Percentiles rank a stretch among this genome's conserved stretches.
phyloP scores from a whole-genome alignment of 139 green algal genomes.

The Chlamydomonas applanata region DNA sequence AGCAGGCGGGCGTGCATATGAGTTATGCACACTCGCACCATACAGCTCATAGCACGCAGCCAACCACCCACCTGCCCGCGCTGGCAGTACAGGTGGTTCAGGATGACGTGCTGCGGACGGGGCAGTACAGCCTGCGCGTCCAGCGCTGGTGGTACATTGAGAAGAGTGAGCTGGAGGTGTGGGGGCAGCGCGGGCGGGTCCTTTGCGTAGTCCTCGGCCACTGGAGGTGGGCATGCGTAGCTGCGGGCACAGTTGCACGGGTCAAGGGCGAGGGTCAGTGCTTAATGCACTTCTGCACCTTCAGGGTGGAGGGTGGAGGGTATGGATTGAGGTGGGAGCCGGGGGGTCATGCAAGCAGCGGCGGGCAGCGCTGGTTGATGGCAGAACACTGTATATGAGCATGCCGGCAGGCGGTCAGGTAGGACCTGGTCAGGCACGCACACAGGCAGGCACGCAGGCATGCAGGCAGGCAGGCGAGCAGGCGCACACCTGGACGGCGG shows the following conservation, averaged over 20 bases:
- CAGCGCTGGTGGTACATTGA: conserved; percentile 88
- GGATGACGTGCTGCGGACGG: conserved; percentile 95
- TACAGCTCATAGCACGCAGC: too few species aligned
- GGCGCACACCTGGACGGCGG: conserved; percentile 55
- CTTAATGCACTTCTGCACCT: too few species aligned
- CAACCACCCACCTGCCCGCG: conserved; percentile 38
- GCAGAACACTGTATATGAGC: not conserved
- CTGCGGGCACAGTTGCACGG: conserved; percentile 40
- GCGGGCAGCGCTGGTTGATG: too few species aligned
- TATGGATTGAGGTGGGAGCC: too few species aligned
- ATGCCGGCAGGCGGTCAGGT: not conserved
- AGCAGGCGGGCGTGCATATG: too few species aligned
- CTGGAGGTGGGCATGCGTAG: conserved; percentile 74
- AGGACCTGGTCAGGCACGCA: too few species aligned
- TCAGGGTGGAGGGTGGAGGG: too few species aligned
- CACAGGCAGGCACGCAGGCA: not conserved
- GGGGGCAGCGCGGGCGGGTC: conserved; percentile 90
- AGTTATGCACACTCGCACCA: too few species aligned
- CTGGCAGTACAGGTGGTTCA: conserved; percentile 96
- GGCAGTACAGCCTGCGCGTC: conserved; percentile 84
- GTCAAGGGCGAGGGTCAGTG: not conserved
- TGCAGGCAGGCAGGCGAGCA: too few species aligned
- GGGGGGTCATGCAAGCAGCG: too few species aligned
- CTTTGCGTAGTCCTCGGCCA: conserved; percentile 92
- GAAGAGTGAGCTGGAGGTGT: conserved; percentile 94